These are phyloP conservation scores for Luvunga scandens DNA, from an alignment of 345 rosid species.

Conservation along the genomic window DNA sequence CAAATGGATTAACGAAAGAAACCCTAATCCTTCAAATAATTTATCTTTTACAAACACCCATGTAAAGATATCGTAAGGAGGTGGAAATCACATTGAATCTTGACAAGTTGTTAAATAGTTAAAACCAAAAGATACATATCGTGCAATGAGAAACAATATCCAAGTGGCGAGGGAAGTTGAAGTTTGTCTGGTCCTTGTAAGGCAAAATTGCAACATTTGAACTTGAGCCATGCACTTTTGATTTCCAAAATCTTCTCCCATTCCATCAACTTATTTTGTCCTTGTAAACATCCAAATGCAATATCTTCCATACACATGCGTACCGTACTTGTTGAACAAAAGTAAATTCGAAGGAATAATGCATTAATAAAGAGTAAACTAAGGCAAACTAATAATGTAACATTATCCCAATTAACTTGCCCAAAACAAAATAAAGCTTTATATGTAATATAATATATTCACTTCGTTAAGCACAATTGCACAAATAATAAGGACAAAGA, in stretches of 20 bases:
- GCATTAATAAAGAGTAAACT: not conserved
- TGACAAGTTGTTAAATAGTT: not conserved
- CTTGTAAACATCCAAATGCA: slow-evolving; percentile 1
- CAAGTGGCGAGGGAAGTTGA: slow-evolving; percentile 10
- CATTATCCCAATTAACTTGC: no score
- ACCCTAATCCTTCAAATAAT: not conserved
- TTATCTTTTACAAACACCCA: not conserved
- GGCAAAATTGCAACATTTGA: slow-evolving; percentile 18
- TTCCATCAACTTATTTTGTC: slow-evolving; percentile 11
- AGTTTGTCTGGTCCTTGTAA: slow-evolving; percentile 22
- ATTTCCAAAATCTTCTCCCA: slow-evolving; percentile 28
- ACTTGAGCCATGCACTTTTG: slow-evolving; percentile 22
- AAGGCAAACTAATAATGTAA: not conserved
- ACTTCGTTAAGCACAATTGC: no score
- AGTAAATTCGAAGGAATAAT: not conserved
- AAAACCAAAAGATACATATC: not conserved
- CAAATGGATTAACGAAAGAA: not conserved
- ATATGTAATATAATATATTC: no score
- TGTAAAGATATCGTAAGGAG: not conserved
- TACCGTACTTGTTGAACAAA: not conserved
- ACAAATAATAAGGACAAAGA: no score
- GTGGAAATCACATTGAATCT: not conserved
- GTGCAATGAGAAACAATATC: slow-evolving; percentile 19
- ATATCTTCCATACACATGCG: slow-evolving; percentile 8
- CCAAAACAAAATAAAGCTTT: no score